Evolutionary conservation across 345 rosid species (phyloP).

Genomic region (Linum usitatissimum): DNA sequence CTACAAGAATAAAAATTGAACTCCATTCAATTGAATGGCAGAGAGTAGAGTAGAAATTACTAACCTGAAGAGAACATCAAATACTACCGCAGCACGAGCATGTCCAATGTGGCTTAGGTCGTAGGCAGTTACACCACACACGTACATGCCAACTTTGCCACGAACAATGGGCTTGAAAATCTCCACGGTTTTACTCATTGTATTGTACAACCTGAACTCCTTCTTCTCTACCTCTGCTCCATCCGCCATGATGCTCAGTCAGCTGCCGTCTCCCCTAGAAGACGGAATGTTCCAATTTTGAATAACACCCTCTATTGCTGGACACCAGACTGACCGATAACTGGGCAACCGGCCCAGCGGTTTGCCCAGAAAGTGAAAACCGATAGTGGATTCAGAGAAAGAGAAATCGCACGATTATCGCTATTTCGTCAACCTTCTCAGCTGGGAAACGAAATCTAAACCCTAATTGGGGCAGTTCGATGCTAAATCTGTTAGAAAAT

Average conservation of each 20-base stretch:
- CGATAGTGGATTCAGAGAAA: too few relatives aligned
- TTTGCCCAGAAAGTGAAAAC: too few relatives aligned
- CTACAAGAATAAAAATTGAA: too few relatives aligned
- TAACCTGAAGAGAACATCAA: conserved; percentile 72
- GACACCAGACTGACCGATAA: too few relatives aligned
- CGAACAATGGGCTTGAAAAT: conserved; percentile 35
- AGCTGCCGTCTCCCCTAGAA: background rate
- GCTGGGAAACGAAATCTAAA: too few relatives aligned
- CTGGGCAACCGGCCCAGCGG: too few relatives aligned
- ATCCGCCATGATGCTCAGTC: background rate
- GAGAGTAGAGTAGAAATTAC: background rate
- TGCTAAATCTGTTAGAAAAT: too few relatives aligned
- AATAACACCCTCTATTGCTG: too few relatives aligned
- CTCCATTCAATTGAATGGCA: background rate
- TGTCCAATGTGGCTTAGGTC: conserved; percentile 86
- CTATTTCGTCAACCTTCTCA: too few relatives aligned
- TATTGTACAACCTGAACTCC: conserved; percentile 46
- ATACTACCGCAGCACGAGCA: conserved; percentile 79
- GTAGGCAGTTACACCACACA: conserved; percentile 86
- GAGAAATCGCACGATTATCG: too few relatives aligned
- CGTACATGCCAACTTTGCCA: conserved; percentile 65
- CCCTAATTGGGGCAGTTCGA: too few relatives aligned
- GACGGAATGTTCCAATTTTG: too few relatives aligned
- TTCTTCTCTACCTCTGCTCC: conserved; percentile 7
- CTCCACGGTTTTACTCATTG: conserved; percentile 62